Evolutionary conservation across 176 grass and related monocot genomes (phyloP).

Genomic region (Secale cereale): DNA sequence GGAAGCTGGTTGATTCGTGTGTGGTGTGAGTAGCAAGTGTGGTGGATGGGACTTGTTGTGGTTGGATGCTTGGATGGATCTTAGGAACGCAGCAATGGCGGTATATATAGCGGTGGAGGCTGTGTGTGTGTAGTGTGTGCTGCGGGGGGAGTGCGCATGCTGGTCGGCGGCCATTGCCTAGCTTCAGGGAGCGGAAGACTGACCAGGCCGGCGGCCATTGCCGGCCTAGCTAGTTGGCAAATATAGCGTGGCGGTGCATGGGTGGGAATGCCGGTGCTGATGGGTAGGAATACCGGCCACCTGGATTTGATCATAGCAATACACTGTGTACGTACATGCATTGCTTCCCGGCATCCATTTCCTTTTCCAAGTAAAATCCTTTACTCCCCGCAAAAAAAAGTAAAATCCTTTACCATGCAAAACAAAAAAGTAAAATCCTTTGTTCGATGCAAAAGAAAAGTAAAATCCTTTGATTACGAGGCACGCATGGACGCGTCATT

Average conservation of each 20-base stretch:
- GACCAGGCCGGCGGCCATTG: background rate
- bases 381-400: too few species aligned
- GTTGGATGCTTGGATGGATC: conserved; percentile 16
- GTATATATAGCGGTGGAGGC: conserved; percentile 16
- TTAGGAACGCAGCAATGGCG: background rate
- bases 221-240: too few species aligned
- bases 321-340: background rate
- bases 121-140: background rate
- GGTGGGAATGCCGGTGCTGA: too few species aligned
- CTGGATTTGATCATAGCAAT: background rate
- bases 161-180: background rate
- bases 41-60: background rate
- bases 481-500: background rate
- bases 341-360: background rate
- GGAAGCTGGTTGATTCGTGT: background rate
- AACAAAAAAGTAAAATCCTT: too few species aligned
- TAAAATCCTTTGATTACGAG: background rate
- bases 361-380: background rate
- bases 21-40: background rate
- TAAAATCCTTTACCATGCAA: too few species aligned
- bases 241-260: too few species aligned
- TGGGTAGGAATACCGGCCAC: background rate
- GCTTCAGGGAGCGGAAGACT: background rate
- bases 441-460: too few species aligned
- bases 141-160: background rate